A percentile compares a stretch with the other conserved stretches of the same genome.
phyloP scores from a whole-genome alignment of 768 basidiomycete species.

The Coprinopsis cinerea region DNA sequence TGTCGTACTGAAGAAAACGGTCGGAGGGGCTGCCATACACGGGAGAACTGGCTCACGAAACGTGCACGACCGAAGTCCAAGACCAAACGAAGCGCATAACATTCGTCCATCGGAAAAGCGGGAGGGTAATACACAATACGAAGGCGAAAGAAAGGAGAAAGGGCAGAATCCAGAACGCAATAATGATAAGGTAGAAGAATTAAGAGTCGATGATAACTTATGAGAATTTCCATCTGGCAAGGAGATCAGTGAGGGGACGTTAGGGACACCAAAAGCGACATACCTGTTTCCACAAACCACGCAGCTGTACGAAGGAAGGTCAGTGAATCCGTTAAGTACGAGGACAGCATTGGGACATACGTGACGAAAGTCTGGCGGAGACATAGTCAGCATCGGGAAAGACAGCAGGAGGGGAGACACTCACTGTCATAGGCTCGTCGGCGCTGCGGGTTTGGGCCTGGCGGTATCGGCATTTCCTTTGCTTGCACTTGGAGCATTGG shows the following conservation, averaged over 20 bases:
- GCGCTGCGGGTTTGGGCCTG: constrained; percentile 97
- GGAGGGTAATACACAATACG: too few relatives aligned
- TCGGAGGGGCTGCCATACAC: too few relatives aligned
- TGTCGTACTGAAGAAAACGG: too few relatives aligned
- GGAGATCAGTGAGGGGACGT: constrained; percentile 13
- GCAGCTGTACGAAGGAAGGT: constrained; percentile 29
- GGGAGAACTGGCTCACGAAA: too few relatives aligned
- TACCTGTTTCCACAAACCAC: constrained; percentile 46
- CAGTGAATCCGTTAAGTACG: neutral
- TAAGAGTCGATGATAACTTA: constrained; percentile 12
- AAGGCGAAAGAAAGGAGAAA: too few relatives aligned
- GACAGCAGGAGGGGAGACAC: neutral
- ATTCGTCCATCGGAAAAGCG: too few relatives aligned
- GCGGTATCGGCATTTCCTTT: constrained; percentile 88
- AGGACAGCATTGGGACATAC: constrained; percentile 31
- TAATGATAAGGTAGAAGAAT: neutral
- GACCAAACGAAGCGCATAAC: too few relatives aligned
- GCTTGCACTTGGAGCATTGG: constrained; percentile 94
- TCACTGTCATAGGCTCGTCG: constrained; percentile 92
- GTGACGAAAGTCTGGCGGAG: constrained; percentile 76
- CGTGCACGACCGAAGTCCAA: too few relatives aligned
- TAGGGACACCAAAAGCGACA: neutral
- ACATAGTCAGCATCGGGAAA: neutral
- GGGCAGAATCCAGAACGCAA: neutral
- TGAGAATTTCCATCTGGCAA: constrained; percentile 36